Evolutionary conservation across 768 basidiomycete species (phyloP), one percentile per base, ranked within the genome.

Genomic region (Aureoboletus auriporus): DNA sequence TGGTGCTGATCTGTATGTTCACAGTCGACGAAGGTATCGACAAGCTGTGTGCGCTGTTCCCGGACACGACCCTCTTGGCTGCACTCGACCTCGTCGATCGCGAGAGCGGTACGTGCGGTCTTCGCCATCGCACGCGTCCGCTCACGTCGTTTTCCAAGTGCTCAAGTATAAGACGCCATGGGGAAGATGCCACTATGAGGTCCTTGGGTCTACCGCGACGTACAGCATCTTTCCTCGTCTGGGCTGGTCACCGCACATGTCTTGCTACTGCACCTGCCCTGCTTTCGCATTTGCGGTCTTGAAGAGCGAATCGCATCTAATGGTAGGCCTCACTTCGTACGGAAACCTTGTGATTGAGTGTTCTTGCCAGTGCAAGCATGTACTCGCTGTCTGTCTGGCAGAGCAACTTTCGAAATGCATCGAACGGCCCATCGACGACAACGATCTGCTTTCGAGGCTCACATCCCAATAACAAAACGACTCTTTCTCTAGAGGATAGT

Each of bases 11-110:
- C 13, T 37, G 7, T 14, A 43, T 4, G 20, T 23, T 4, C 4
- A 39, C 52, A 75, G 72, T 76, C 38, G 82, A 85, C 33, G 78
- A 82, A 40, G 65, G 71, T 8, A 54, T 88, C n/a, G 71, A 75
- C 47, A 75, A 73, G 49, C 73, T 90, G 9, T 72, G 75, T 23
- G 64, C 73, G 35, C 61, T 89, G 44, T 75, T 89, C 55, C 77
- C 87, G 1, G 82, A 86, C 49, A 74, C 70, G 16, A 70, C 83
- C 12, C 64, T 90, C 16, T 58, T 88, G 2, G 83, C 84, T 16
- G 86, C 89, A 6, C 66, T 92, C 23, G 86, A 92, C 59, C 69
- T 91, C n/a, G 72, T 90, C 38, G 89, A 92, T 64, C 74, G 78
- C 28, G 76, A 77, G 49, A 78, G 77, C 54, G 84, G 89, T 88